Percentiles rank a stretch among this genome's conserved stretches.
phyloP scores from a whole-genome alignment of 805 yeast genomes.

The Starmerella etchellsii region DNA sequence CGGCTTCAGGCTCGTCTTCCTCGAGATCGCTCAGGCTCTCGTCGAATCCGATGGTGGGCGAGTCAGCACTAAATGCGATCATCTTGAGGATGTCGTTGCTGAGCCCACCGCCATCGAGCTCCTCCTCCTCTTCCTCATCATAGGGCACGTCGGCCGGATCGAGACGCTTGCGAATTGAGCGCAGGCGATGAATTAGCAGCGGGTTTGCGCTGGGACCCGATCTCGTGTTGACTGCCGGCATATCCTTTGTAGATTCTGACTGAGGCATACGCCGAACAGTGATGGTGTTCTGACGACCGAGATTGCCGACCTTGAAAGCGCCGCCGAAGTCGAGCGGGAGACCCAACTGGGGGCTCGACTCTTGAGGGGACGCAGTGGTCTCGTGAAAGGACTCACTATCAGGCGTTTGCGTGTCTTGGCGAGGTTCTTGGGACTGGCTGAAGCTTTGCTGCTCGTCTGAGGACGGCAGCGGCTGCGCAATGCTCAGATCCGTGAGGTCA shows the following conservation, averaged over 20 bases:
- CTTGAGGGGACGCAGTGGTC: too few relatives aligned
- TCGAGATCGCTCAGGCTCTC: neutral
- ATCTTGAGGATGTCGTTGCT: conserved; percentile 19
- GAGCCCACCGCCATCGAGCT: conserved; percentile 14
- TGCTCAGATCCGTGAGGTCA: neutral
- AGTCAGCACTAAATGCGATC: conserved; percentile 20
- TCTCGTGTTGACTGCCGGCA: conserved; percentile 4
- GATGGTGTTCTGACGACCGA: conserved; percentile 17
- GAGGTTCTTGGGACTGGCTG: too few relatives aligned
- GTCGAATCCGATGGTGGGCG: conserved; percentile 16
- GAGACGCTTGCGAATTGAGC: conserved; percentile 17
- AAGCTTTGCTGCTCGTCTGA: too few relatives aligned
- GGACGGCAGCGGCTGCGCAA: neutral
- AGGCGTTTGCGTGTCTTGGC: too few relatives aligned
- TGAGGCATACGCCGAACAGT: conserved; percentile 9
- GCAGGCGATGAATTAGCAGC: conserved; percentile 18
- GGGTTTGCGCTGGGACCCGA: conserved; percentile 16
- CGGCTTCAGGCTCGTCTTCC: neutral
- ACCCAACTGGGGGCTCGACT: too few relatives aligned
- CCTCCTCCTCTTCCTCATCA: conserved; percentile 10
- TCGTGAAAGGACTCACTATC: too few relatives aligned
- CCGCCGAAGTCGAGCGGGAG: conserved; percentile 9
- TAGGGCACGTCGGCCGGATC: conserved; percentile 2
- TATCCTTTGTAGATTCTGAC: conserved; percentile 4
- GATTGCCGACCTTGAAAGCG: conserved; percentile 4